A percentile compares a stretch with the other conserved stretches of the same genome.
phyloP scores from a whole-genome alignment of 371 early-diverging fungal genomes.

The Agmasoma carcini region DNA sequence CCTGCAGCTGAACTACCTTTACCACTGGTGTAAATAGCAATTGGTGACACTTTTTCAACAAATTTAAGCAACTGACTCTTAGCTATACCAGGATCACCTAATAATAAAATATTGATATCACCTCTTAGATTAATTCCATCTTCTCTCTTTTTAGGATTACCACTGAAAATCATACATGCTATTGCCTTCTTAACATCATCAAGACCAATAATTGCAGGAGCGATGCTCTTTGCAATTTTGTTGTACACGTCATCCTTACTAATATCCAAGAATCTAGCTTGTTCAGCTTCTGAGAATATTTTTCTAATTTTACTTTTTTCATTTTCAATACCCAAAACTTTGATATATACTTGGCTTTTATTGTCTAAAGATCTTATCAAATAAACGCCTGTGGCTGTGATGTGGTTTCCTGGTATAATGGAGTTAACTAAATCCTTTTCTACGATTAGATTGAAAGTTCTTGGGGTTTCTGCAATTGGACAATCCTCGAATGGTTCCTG shows the following conservation, averaged over 20 bases:
- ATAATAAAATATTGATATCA: constrained; percentile 88
- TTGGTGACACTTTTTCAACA: constrained; percentile 77
- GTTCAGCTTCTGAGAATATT: constrained; percentile 70
- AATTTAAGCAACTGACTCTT: constrained; percentile 96
- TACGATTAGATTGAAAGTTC: constrained; percentile 73
- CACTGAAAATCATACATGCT: constrained; percentile 85
- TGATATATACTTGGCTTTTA: constrained; percentile 16
- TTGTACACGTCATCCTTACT: constrained; percentile 70
- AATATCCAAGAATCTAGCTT: constrained; percentile 68
- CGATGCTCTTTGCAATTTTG: constrained; percentile 52
- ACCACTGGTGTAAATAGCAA: constrained; percentile 75
- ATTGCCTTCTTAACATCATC: constrained; percentile 90
- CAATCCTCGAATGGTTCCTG: constrained; percentile 93
- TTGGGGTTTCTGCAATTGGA: constrained; percentile 90
- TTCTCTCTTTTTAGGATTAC: constrained; percentile 76
- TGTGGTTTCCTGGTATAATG: constrained; percentile 78
- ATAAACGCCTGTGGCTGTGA: constrained; percentile 82
- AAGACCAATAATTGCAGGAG: constrained; percentile 46
- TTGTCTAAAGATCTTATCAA: constrained; percentile 59
- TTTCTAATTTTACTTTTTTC: constrained; percentile 50
- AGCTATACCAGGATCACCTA: constrained; percentile 98
- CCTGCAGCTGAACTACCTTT: constrained; percentile 74
- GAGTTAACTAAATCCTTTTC: constrained; percentile 72
- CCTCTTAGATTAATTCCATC: constrained; percentile 89
- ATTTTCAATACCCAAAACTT: constrained; percentile 38